Percentiles rank a stretch among this genome's conserved stretches.
Evolutionary conservation across 352 stramenopile genomes (phyloP).

Genomic region (Phytophthora sp.): DNA sequence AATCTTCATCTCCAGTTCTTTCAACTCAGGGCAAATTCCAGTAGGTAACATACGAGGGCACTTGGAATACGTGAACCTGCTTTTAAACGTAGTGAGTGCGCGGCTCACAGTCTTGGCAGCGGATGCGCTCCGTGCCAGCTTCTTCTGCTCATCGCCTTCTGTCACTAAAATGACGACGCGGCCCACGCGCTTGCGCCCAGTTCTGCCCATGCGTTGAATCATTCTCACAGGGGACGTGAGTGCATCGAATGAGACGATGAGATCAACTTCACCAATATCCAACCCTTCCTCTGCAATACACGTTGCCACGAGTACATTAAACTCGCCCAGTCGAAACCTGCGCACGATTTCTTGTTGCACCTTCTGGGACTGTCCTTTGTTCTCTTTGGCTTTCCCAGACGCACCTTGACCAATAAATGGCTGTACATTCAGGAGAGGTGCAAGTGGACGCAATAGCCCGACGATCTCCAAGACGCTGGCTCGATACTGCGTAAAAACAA

Average conservation of each 20-base stretch:
- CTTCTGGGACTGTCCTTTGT: conserved; percentile 93
- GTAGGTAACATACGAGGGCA: conserved; percentile 76
- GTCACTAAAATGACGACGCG: conserved; percentile 90
- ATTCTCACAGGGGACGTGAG: conserved; percentile 95
- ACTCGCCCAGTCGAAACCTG: conserved; percentile 86
- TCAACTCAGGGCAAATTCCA: conserved; percentile 55
- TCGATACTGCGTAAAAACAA: conserved; percentile 98
- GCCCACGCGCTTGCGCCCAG: conserved; percentile 95
- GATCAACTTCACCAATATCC: conserved; percentile 95
- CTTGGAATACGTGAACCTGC: conserved; percentile 87
- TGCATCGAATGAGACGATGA: conserved; percentile 95
- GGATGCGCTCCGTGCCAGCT: conserved; percentile 77
- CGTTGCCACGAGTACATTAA: conserved; percentile 94
- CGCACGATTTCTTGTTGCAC: conserved; percentile 95
- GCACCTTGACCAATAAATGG: conserved; percentile 94
- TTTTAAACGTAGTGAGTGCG: conserved; percentile 89
- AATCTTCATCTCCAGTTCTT: conserved; percentile 74
- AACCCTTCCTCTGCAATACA: conserved; percentile 97
- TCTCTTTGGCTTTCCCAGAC: conserved; percentile 82
- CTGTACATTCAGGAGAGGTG: conserved; percentile 87
- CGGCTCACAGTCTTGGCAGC: conserved; percentile 82
- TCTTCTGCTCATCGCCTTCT: conserved; percentile 91
- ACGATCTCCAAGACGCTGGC: conserved; percentile 96
- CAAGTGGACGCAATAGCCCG: conserved; percentile 61
- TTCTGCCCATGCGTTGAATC: conserved; percentile 96